Evolutionary conservation across 768 basidiomycete genomes (phyloP), one percentile per base, ranked within the genome.

Genomic region (Asterophora parasitica): DNA sequence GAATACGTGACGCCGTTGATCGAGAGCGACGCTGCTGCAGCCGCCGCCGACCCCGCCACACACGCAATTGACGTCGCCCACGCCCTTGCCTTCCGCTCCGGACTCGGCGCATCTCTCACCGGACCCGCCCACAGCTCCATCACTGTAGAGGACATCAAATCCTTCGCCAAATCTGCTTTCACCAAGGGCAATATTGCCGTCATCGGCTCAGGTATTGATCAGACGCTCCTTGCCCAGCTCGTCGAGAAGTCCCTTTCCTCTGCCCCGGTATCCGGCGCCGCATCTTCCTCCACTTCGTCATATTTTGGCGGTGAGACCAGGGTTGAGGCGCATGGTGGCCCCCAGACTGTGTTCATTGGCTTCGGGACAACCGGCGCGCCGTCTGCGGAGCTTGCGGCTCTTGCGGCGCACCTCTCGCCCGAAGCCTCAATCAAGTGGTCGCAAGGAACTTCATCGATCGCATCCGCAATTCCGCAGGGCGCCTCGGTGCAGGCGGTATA

Each of bases 51-150:
- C 50, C 82, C 91, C 7, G 73, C 77, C 17, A 76, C 78, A 1
- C 74, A 76, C 57, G 93, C 93, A 34, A 53, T 98, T 48, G 95
- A 99, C 61, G 71, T 85, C 31, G 93, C 92, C 4, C 95, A 98
- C 65, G 67, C 78, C 36, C 74, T 94, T 49, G 94, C 95, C 36
- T 99, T 98, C 88, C 92, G 94, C 61, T 76, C 74, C 35, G 95
- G 95, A 12, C 92, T 98, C 58, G 95, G 95, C 58, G 78, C 87
- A 56, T 86, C 94, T 17, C 79, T 97, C 51, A 92, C 90, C 68
- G 86, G 92, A 15, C 72, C 84, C n/a, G 72, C 80, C 12, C 82
- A 88, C 61, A 70, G 70, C 50, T 68, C 76, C 55, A 66, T 89
- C 57, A 77, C 82, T 40, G 74, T 77, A 16, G 77, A 76, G 10